Base-by-base conservation (phyloP, 2,329 filamentous ascomycete genomes). In the Xylariaceae sp. region DNA sequence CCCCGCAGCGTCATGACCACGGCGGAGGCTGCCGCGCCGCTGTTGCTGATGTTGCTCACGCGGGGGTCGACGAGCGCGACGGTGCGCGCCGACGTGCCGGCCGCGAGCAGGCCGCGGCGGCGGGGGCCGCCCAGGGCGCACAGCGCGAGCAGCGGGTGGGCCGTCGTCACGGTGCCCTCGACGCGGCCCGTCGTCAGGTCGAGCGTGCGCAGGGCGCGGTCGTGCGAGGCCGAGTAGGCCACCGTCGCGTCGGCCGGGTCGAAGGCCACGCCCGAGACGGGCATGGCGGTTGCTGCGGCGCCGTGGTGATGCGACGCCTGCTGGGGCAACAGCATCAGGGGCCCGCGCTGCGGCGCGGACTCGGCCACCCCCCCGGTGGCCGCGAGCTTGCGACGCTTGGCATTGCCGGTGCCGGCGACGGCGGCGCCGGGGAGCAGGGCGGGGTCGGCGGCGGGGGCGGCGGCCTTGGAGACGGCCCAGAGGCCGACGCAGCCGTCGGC, bases 61-160 rank as follows among this genome's bases (percentile, higher is more conserved):
- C 92, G 78, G 3, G 90, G 90, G 58, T 98, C 92, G 46, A 96
- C 76, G n/a, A 98, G 72, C 1, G 87, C 90, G 54, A 98, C 84
- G 62, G 94, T 86, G 36, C 88, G 74, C 15, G 86, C 85, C 12
- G 81, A 81, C 2, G 86, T 94, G 38, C 89, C 92, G 15, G 86
- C 82, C 3, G 77, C 77, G 35, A 81, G 59, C 16, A 78, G 63
- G 49, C 66, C 41, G 36, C 36, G 38, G 14, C 51, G 40, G 42
- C 44, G 82, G 63, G 53, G 72, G 63, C 77, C 70, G 2, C 78
- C 76, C 11, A 98, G 67, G 5, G 88, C 80, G 43, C 78, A 73
- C 5, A 95, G 69, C 19, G 81, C 88, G 40, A 94, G 74, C 6
- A 98, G 72, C 1, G 88, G 78, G 58, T 94, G 84, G 36, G 85